These are phyloP conservation scores for Lasiosphaeria ovina DNA, from an alignment of 495 filamentous ascomycete species.

Conservation along the genomic window DNA sequence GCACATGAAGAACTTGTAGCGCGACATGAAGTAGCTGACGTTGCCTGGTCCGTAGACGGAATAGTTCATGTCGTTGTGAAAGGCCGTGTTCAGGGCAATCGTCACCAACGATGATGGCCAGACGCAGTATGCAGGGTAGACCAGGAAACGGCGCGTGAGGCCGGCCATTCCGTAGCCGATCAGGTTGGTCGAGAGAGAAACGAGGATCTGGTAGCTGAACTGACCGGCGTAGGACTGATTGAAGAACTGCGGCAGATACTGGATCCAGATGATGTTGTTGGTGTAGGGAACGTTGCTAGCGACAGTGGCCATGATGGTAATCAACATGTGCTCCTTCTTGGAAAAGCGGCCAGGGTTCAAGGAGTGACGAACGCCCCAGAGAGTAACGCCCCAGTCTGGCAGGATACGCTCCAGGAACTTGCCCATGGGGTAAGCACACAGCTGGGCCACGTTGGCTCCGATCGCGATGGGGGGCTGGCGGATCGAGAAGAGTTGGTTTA, in stretches of 20 bases:
- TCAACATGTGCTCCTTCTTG: slow-evolving; percentile 50
- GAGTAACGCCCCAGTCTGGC: slow-evolving; percentile 38
- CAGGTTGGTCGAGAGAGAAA: slow-evolving; percentile 42
- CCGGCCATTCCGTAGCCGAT: slow-evolving; percentile 52
- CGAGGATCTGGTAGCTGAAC: slow-evolving; percentile 40
- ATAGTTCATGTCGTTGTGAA: slow-evolving; percentile 32
- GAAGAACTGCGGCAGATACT: slow-evolving; percentile 37
- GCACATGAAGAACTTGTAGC: slow-evolving; percentile 34
- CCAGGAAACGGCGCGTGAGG: slow-evolving; percentile 54
- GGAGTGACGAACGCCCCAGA: slow-evolving; percentile 33
- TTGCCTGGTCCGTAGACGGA: slow-evolving; percentile 33
- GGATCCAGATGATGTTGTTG: slow-evolving; percentile 42
- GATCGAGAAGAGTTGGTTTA: slow-evolving; percentile 41
- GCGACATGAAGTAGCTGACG: slow-evolving; percentile 28
- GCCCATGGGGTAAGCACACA: slow-evolving; percentile 38
- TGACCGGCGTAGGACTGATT: slow-evolving; percentile 36
- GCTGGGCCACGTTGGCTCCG: slow-evolving; percentile 35
- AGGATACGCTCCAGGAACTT: slow-evolving; percentile 32
- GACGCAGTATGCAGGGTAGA: slow-evolving; percentile 44
- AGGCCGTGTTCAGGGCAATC: slow-evolving; percentile 41
- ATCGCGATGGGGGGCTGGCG: slow-evolving; percentile 34
- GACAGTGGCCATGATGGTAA: slow-evolving; percentile 44
- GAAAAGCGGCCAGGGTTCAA: slow-evolving; percentile 51
- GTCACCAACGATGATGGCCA: slow-evolving; percentile 42
- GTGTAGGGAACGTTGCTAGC: slow-evolving; percentile 32